phyloP scores from a whole-genome alignment of 2,329 filamentous ascomycete species.

The Sarocladium brachiariae region DNA sequence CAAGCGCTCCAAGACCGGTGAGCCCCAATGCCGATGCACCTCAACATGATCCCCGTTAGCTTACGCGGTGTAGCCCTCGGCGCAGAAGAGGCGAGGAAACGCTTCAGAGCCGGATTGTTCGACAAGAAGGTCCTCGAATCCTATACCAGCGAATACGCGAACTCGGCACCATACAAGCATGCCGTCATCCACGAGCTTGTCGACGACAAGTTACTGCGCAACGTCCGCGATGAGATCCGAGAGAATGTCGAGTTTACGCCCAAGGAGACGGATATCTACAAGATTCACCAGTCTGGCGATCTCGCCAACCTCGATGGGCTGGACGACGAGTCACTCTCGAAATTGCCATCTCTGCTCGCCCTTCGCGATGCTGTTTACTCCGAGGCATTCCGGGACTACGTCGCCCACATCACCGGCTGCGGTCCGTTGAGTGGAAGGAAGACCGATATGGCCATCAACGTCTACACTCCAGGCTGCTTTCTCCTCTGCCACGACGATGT shows the following conservation, averaged over 20 bases:
- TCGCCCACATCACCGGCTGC: constrained; percentile 77
- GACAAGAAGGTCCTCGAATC: constrained; percentile 47
- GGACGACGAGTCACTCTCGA: constrained; percentile 75
- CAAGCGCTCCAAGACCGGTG: constrained; percentile 48
- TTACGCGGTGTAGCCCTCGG: constrained; percentile 33
- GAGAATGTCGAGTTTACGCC: constrained; percentile 91
- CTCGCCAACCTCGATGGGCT: constrained; percentile 94
- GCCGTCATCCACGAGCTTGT: constrained; percentile 80
- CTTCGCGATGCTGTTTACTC: constrained; percentile 96
- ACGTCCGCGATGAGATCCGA: constrained; percentile 82
- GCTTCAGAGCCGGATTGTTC: constrained; percentile 63
- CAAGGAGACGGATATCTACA: constrained; percentile 99
- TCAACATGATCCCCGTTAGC: constrained; percentile 7
- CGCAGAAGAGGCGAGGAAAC: constrained; percentile 42
- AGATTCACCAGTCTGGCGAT: constrained; percentile 97
- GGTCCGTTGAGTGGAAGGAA: constrained; percentile 86
- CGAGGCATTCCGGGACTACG: constrained; percentile 77
- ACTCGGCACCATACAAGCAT: constrained; percentile 76
- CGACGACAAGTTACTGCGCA: constrained; percentile 72
- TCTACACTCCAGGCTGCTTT: constrained; percentile 95
- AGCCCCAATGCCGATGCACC: constrained; percentile 16
- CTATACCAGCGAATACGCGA: constrained; percentile 57
- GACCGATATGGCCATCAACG: constrained; percentile 98
- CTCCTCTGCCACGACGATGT: constrained; percentile 97
- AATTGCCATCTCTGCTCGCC: constrained; percentile 80